Base-by-base conservation (phyloP, 1,284 basidiomycete species). In the Ustilago trichophora region DNA sequence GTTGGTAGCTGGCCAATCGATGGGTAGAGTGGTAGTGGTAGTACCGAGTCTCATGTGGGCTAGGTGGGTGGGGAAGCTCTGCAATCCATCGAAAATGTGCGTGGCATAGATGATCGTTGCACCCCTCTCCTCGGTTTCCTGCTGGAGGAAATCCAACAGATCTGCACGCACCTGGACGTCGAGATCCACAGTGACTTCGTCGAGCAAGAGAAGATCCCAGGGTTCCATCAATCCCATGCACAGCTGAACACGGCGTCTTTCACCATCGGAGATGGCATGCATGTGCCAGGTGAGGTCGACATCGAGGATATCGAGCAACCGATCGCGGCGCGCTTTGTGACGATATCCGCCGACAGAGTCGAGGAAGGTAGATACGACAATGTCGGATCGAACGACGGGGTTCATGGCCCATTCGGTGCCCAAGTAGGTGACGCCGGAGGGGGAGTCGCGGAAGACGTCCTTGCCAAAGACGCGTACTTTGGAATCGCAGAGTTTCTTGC, bases 111-210 rank as follows among this genome's bases (percentile, higher is more conserved):
- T 84, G 56, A 98, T 91, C 4, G 95, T 98, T 4, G 94, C 91
- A 0, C 88, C 87, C 19, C 96, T 87, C 12, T 83, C 82, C 67
- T 90, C 87, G 64, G 91, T 91, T 78, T 99, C 96, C 18, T 86
- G 83, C 67, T 89, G 89, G 36, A 99, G 85, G 83, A 98, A 98
- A 16, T 85, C 87, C 69, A 99, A 87, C 19, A 99, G 85, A 66
- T 96, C 91, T 46, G 91, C 88, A 40, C 96, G 89, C 36, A 99
- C 96, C 33, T 98, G 87, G 6, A 98, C 94, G 75, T 99, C 96
- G n/a, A 99, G 85, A 81, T 99, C 96, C 27, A 98, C 96, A 0
- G 95, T 98, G 47, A 98, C 93, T 85, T 99, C 96, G 78, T 98
- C 95, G 8, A 98, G 87, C 5, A 98, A 85, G 5, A 99, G 84